phyloP scores from a whole-genome alignment of 176 grass and related monocot genomes.

The Oryza glumipatula region DNA sequence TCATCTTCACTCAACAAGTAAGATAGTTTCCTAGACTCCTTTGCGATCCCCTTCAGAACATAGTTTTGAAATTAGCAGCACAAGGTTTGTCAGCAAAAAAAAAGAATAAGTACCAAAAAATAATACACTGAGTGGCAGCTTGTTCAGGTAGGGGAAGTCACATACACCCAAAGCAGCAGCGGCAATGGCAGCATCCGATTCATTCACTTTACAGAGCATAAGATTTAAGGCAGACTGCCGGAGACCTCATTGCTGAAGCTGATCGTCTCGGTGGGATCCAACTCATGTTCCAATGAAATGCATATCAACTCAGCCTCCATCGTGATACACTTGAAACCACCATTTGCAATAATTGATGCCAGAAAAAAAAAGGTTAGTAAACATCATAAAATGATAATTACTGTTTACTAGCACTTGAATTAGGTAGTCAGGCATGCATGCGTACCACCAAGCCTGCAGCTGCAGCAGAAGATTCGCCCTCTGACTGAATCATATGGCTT shows the following conservation, averaged over 20 bases:
- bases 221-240: neutral
- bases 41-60: slow-evolving; percentile 4
- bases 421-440: neutral
- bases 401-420: neutral
- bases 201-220: neutral
- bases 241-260: neutral
- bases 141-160: neutral
- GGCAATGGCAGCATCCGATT: neutral
- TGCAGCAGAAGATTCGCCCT: neutral
- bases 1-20: neutral
- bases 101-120: neutral
- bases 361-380: neutral
- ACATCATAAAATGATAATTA: neutral
- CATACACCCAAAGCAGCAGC: neutral
- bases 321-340: neutral
- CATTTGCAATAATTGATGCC: neutral
- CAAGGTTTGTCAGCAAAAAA: neutral
- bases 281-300: neutral
- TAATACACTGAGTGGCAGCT: no score
- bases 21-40: neutral
- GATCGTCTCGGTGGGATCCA: neutral
- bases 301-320: neutral
- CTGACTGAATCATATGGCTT: neutral
- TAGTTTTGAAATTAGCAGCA: neutral
- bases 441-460: neutral